Conservation (phyloP, 495 filamentous ascomycete species). For the Jackrogersella minutella region DNA sequence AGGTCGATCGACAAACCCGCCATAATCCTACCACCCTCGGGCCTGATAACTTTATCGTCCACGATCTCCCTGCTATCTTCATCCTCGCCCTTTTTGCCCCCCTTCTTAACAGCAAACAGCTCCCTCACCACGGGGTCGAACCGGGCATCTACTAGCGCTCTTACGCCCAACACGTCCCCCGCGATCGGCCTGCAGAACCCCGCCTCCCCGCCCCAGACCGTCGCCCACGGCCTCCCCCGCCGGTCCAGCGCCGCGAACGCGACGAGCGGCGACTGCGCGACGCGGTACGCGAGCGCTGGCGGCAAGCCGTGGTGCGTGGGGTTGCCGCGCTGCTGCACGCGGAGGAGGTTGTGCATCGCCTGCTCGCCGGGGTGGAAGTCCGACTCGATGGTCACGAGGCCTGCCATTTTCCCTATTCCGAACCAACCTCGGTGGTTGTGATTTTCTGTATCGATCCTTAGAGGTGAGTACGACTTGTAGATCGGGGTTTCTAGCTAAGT, state of each 20-base stretch:
- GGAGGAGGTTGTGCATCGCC: constrained; percentile 45
- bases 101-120: not conserved
- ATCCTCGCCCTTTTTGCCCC: constrained; percentile 50
- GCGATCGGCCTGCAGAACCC: constrained; percentile 70
- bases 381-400: constrained; percentile 28
- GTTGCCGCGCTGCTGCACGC: constrained; percentile 57
- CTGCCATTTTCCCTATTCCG: constrained; percentile 15
- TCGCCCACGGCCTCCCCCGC: constrained; percentile 73
- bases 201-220: constrained; percentile 73
- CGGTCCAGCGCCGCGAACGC: constrained; percentile 74
- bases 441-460: too few relatives aligned
- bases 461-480: too few relatives aligned
- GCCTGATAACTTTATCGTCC: constrained; percentile 43
- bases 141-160: constrained; percentile 62
- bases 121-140: constrained; percentile 69
- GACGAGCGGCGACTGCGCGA: constrained; percentile 67
- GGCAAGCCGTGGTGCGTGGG: constrained; percentile 67
- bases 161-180: constrained; percentile 65
- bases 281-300: constrained; percentile 59
- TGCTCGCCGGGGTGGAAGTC: constrained; percentile 50
- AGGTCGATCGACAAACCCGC: constrained; percentile 72
- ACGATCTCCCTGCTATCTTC: constrained; percentile 41
- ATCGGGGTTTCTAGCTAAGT: too few relatives aligned
- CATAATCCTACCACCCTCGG: constrained; percentile 55
- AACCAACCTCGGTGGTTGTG: too few relatives aligned